phyloP scores from a whole-genome alignment of 805 yeast species.

The Saccharomycodes ludwigii region DNA sequence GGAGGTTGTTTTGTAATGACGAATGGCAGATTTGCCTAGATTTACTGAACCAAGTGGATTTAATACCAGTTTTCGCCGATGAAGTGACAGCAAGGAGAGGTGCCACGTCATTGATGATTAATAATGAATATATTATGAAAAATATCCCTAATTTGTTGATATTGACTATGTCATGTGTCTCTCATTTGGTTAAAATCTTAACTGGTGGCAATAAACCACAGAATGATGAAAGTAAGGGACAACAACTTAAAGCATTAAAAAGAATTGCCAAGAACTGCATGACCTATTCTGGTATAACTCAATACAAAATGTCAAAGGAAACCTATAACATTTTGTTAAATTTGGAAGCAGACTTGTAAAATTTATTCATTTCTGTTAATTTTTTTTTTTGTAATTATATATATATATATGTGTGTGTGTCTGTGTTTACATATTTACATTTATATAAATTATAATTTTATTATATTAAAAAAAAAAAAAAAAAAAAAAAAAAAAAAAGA shows the following conservation, averaged over 20 bases:
- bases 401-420: conserved; percentile 5
- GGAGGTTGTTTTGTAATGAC: conserved; percentile 42
- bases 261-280: conserved; percentile 74
- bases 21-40: conserved; percentile 49
- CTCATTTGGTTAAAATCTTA: conserved; percentile 39
- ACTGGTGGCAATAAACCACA: conserved; percentile 7
- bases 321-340: conserved; percentile 59
- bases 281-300: conserved; percentile 91
- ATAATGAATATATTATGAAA: conserved; percentile 62
- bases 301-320: conserved; percentile 81
- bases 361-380: no score
- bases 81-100: conserved; percentile 47
- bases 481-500: neutral
- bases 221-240: conserved; percentile 29
- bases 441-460: neutral
- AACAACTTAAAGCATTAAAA: conserved; percentile 41
- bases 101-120: conserved; percentile 53
- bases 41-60: conserved; percentile 43
- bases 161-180: conserved; percentile 68
- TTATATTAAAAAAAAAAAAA: neutral
- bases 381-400: conserved; percentile 1
- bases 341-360: conserved; percentile 36
- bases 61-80: conserved; percentile 54
- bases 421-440: neutral
- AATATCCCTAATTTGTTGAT: conserved; percentile 71